These are phyloP conservation scores for Mycoemilia scoparia DNA, from an alignment of 192 early-diverging fungal genomes.

Conservation along the genomic window DNA sequence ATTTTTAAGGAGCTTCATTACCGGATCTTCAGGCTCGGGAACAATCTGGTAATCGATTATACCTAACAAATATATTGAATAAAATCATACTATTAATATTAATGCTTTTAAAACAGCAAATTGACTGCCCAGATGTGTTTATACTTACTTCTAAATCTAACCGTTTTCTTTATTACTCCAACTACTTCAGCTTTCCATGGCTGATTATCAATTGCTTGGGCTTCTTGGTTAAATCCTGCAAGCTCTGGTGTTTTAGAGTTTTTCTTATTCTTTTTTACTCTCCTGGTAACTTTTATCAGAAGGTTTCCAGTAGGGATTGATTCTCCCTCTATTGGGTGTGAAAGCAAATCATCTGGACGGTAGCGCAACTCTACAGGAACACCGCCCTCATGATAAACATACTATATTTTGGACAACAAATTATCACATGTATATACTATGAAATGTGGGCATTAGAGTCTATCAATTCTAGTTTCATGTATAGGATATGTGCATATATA, in stretches of 20 bases:
- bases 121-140: background rate
- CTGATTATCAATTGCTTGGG: background rate
- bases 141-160: conserved; percentile 24
- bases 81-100: conserved; percentile 8
- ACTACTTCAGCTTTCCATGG: conserved; percentile 6
- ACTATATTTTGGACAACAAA: background rate
- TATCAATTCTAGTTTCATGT: no score
- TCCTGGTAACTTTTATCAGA: conserved; percentile 23
- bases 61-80: conserved; percentile 7
- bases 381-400: conserved; percentile 5
- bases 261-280: conserved; percentile 4
- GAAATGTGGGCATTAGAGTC: no score
- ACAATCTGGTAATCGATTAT: conserved; percentile 1
- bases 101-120: conserved; percentile 8
- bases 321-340: conserved; percentile 25
- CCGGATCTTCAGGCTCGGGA: no score
- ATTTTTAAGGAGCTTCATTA: no score
- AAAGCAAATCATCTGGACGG: conserved; percentile 18
- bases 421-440: no score
- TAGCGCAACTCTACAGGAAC: conserved; percentile 26
- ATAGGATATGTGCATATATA: no score
- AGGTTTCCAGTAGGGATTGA: conserved; percentile 16
- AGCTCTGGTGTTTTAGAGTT: no score
- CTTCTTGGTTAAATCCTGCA: conserved; percentile 1
- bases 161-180: conserved; percentile 20